Conservation (phyloP, 805 yeast genomes). For the Schwanniomyces polymorphus region DNA sequence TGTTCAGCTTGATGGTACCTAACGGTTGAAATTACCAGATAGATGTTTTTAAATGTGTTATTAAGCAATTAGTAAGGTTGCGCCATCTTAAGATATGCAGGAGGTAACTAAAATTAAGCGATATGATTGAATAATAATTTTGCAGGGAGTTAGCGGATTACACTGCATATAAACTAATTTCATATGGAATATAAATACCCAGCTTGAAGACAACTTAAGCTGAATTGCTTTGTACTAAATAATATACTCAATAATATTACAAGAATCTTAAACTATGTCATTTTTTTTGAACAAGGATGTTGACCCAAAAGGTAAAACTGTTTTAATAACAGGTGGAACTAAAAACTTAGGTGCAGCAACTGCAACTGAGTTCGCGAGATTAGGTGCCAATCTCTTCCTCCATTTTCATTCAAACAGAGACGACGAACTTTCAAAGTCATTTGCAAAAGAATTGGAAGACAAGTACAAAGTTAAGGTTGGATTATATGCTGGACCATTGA, state of each 20-base stretch:
- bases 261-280: constrained; percentile 7
- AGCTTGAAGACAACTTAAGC: too few species aligned
- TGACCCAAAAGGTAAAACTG: constrained; percentile 45
- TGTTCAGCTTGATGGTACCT: too few species aligned
- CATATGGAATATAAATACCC: not conserved
- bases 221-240: too few species aligned
- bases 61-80: too few species aligned
- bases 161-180: not conserved
- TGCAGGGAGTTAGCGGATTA: not conserved
- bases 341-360: constrained; percentile 60
- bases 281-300: constrained; percentile 7
- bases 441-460: constrained; percentile 35
- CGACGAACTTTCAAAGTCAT: constrained; percentile 29
- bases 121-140: not conserved
- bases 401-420: constrained; percentile 53
- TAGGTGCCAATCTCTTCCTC: constrained; percentile 53
- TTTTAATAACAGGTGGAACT: constrained; percentile 60
- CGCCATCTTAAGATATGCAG: not conserved
- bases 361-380: constrained; percentile 53
- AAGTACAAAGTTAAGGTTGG: constrained; percentile 42
- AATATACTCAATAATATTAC: too few species aligned
- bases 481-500: constrained; percentile 43
- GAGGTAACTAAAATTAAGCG: not conserved
- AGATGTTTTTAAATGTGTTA: too few species aligned
- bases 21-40: too few species aligned